Conservation (phyloP, 192 early-diverging fungal species). For the Linnemannia exigua region DNA sequence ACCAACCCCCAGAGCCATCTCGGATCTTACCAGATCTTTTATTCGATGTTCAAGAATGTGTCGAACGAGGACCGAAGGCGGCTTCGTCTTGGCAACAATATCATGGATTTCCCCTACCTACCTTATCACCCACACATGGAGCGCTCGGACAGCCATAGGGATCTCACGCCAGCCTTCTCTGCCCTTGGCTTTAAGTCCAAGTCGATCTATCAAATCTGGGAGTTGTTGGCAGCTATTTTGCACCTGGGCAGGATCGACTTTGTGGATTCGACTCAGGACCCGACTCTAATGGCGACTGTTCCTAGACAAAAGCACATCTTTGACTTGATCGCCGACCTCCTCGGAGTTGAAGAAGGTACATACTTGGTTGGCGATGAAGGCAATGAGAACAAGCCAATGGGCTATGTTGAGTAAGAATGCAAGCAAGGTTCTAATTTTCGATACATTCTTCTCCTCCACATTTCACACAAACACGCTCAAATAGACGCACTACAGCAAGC, state of each 20-base stretch:
- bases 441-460: background rate
- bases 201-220: conserved; percentile 85
- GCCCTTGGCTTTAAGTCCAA: conserved; percentile 75
- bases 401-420: too few species aligned
- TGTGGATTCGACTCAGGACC: conserved; percentile 68
- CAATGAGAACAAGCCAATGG: background rate
- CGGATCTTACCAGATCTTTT: conserved; percentile 83
- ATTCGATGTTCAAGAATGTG: conserved; percentile 81
- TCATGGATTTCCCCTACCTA: conserved; percentile 46
- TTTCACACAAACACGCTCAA: background rate
- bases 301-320: conserved; percentile 84
- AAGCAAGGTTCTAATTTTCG: background rate
- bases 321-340: conserved; percentile 80
- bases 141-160: conserved; percentile 68
- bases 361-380: background rate
- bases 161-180: conserved; percentile 74
- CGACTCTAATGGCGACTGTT: conserved; percentile 77
- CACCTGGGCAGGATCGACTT: conserved; percentile 93
- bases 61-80: conserved; percentile 77
- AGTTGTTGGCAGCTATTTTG: conserved; percentile 88
- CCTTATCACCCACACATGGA: conserved; percentile 56
- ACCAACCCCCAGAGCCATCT: conserved; percentile 69
- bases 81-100: conserved; percentile 70
- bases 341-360: conserved; percentile 76
- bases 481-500: conserved; percentile 64